Base-by-base conservation (phyloP, 176 grass and related monocot species). In the Triticum turgidum region DNA sequence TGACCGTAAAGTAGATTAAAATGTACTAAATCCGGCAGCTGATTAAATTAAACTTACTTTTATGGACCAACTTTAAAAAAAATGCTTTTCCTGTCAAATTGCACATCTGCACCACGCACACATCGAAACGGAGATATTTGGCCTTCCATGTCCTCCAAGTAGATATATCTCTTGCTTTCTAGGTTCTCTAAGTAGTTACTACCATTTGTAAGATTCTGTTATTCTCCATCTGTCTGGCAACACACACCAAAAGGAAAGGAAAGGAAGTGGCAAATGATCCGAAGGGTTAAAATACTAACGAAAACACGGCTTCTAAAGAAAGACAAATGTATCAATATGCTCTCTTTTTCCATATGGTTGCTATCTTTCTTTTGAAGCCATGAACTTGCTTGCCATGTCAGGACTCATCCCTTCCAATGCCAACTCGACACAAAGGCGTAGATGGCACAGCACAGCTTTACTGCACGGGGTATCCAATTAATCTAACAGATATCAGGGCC, bases 331-430 rank as follows among this genome's bases (percentile, higher is more conserved):
- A 51, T 44, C 42, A 66, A 65, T 64, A 61, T 34, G 64, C 71
- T 54, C 42, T 44, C 27, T 15, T 38, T 63, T 5, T 29, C 22
- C 44, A 74, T 80, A 59, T 65, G 45, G 35, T 73, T 66, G 25
- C 27, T 49, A 56, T 74, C 45, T 76, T 80, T 45, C 47, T 81
- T 80, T 84, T 64, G 61, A 84, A 91, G 81, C 85, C 81, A 68
- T 84, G 69, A 49, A 61, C 69, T 82, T 87, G 44, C 34, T 80
- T 54, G 56, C 20, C 17, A 22, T 80, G 47, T 52, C 21, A 84
- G 79, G 37, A 91, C 83, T 69, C 85, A 84, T 80, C 62, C 75
- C 85, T 76, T 80, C 85, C 89, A 91, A 87, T 87, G 68, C 68
- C 61, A 80, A 45, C 77, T 69, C 76, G 81, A 87, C 85, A 87